Conservation (phyloP, 345 rosid species). For the Boechera retrofracta region DNA sequence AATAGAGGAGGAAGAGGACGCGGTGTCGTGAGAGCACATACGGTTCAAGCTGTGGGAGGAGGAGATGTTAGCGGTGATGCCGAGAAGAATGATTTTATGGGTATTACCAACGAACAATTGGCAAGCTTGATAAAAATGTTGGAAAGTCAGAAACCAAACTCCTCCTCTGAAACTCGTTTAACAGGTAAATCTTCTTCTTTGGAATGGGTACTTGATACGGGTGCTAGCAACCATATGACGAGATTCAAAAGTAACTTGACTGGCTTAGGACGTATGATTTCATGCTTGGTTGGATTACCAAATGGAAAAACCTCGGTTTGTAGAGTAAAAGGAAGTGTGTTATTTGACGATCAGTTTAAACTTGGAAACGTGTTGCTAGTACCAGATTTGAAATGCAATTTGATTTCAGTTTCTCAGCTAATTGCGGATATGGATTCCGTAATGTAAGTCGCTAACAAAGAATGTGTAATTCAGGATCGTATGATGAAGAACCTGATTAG, state of each 20-base stretch:
- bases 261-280: neutral
- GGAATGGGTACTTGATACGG: neutral
- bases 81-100: too few relatives aligned
- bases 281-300: neutral
- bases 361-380: slow-evolving; percentile 6
- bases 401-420: neutral
- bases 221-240: neutral
- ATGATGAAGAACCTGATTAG: slow-evolving; percentile 39
- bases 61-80: neutral
- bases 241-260: neutral
- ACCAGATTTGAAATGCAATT: neutral
- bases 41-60: neutral
- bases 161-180: fast-evolving
- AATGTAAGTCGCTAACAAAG: slow-evolving; percentile 1
- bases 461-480: slow-evolving; percentile 37
- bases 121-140: neutral
- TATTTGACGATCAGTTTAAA: neutral
- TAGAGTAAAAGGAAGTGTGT: neutral
- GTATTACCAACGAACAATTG: too few relatives aligned
- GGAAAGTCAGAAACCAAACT: neutral
- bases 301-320: neutral
- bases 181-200: neutral
- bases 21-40: neutral
- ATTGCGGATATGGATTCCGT: neutral
- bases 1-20: neutral